Conservation (phyloP, 2,329 filamentous ascomycete species). For the Diplodia corticola region DNA sequence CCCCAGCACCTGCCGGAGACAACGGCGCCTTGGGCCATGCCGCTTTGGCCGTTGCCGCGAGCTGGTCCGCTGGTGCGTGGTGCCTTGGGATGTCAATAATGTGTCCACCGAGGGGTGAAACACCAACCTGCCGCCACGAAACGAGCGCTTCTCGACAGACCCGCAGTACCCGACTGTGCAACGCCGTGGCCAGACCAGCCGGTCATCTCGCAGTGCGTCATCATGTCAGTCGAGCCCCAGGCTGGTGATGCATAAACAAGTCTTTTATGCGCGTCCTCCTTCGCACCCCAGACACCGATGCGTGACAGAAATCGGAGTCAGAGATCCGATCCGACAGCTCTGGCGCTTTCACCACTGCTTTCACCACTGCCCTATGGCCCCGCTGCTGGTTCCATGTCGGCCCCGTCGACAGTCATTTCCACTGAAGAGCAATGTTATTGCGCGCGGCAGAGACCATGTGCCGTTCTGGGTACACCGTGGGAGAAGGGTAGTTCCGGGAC, state of each 20-base stretch:
- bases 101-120: not conserved
- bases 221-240: not conserved
- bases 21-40: not conserved
- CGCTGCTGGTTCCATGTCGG: not conserved
- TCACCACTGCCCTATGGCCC: too few species aligned
- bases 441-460: not conserved
- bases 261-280: conserved; percentile 1
- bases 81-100: not conserved
- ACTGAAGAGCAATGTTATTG: not conserved
- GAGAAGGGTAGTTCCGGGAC: conserved; percentile 16
- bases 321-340: conserved; percentile 17
- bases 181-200: not conserved
- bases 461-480: conserved; percentile 2
- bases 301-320: not conserved
- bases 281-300: not conserved
- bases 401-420: conserved; percentile 1
- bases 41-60: not conserved
- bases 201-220: not conserved
- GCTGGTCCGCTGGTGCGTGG: not conserved
- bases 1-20: not conserved
- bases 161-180: not conserved
- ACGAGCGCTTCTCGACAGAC: not conserved
- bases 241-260: not conserved
- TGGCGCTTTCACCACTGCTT: not conserved
- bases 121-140: conserved; percentile 1